Conservation (phyloP, 2,329 filamentous ascomycete species). For the Ambrosiella beaveri region DNA sequence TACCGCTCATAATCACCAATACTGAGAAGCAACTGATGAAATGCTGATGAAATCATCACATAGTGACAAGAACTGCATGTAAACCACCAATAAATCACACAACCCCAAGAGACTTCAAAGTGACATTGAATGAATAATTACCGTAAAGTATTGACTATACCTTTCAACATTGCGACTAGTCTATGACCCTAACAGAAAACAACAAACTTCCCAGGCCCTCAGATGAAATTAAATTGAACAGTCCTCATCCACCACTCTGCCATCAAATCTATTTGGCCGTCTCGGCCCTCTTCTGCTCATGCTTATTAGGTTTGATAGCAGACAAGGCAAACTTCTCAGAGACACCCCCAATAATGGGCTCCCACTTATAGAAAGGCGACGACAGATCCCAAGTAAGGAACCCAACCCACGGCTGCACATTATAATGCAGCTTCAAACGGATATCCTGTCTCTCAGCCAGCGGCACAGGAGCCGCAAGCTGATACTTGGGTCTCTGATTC, state of each 20-base stretch:
- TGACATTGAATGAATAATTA: too few relatives aligned
- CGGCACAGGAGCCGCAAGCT: constrained; percentile 78
- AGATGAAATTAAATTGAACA: not conserved
- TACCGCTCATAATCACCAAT: too few relatives aligned
- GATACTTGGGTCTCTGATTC: constrained; percentile 88
- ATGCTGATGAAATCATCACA: too few relatives aligned
- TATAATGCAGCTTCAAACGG: constrained; percentile 72
- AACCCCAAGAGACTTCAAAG: too few relatives aligned
- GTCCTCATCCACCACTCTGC: not conserved
- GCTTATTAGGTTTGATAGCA: constrained; percentile 41
- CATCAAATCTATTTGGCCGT: not conserved
- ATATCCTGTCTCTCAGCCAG: constrained; percentile 60
- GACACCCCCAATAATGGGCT: constrained; percentile 44
- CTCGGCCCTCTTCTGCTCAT: not conserved
- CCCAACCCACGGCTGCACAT: constrained; percentile 95
- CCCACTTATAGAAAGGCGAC: constrained; percentile 43
- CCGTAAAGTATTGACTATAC: too few relatives aligned
- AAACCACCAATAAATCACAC: too few relatives aligned
- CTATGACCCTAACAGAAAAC: too few relatives aligned
- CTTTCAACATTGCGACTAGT: too few relatives aligned
- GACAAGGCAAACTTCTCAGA: constrained; percentile 50
- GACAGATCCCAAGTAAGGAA: constrained; percentile 61
- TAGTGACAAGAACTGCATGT: too few relatives aligned
- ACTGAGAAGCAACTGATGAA: too few relatives aligned
- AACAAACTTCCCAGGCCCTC: too few relatives aligned